Conservation (phyloP, 148 eudicot species). For the Fagopyrum esculentum region DNA sequence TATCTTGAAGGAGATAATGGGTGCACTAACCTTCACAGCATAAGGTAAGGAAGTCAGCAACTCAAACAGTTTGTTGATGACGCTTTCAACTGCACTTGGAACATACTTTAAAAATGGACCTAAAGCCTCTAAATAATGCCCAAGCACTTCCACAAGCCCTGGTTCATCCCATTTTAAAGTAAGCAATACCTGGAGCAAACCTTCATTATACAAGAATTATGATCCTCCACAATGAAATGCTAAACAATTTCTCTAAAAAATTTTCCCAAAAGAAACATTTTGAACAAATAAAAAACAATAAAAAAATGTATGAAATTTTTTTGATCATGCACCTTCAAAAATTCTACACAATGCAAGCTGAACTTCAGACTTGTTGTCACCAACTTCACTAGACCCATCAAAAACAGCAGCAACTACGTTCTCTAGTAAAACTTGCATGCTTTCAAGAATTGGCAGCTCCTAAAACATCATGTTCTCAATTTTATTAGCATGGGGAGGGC, state of each 20-base stretch:
- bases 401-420: slow-evolving; percentile 59
- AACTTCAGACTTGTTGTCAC: slow-evolving; percentile 37
- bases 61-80: slow-evolving; percentile 87
- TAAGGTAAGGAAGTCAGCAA: slow-evolving; percentile 70
- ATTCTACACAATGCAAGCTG: slow-evolving; percentile 53
- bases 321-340: slow-evolving; percentile 55
- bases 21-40: slow-evolving; percentile 49
- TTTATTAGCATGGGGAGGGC: background rate
- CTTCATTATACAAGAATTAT: slow-evolving; percentile 36
- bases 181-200: slow-evolving; percentile 80
- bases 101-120: slow-evolving; percentile 78
- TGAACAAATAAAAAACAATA: slow-evolving; percentile 9
- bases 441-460: slow-evolving; percentile 78
- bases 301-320: background rate
- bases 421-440: slow-evolving; percentile 84
- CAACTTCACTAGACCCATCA: slow-evolving; percentile 64
- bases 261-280: background rate
- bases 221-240: slow-evolving; percentile 17
- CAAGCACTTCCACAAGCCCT: slow-evolving; percentile 69
- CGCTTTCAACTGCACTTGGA: slow-evolving; percentile 78
- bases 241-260: too few relatives aligned
- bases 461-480: slow-evolving; percentile 17
- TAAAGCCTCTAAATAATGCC: slow-evolving; percentile 79
- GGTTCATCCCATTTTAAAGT: slow-evolving; percentile 88
- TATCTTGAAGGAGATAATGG: background rate